Conservation (phyloP, 208 protist species). For the Acanthamoeba culbertsoni region DNA sequence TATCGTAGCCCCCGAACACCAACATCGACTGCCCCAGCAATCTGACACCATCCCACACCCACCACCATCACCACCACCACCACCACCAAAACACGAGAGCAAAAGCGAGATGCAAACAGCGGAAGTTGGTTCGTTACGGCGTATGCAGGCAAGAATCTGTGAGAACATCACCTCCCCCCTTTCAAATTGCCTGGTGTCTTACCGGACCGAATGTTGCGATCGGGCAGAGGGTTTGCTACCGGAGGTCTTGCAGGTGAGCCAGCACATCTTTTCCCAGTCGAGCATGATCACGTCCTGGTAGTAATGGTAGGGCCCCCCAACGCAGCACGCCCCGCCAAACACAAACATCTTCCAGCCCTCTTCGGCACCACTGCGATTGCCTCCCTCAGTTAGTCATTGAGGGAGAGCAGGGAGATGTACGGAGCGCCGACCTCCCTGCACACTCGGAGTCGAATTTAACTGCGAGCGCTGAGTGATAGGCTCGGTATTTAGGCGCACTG, state of each 20-base stretch:
- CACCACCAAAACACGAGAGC: too few species aligned
- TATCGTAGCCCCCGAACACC: background rate
- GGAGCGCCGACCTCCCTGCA: too few species aligned
- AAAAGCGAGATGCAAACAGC: too few species aligned
- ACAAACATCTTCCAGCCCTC: background rate
- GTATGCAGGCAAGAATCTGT: too few species aligned
- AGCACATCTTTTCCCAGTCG: background rate
- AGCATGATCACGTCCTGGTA: constrained; percentile 17
- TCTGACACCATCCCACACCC: too few species aligned
- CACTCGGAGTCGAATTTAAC: background rate
- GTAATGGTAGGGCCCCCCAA: background rate
- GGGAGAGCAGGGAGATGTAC: background rate
- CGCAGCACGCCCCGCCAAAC: background rate
- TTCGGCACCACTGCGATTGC: background rate
- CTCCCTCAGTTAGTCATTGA: too few species aligned
- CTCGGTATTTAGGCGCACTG: background rate
- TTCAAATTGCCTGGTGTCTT: too few species aligned
- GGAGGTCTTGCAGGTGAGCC: background rate
- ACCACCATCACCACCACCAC: too few species aligned
- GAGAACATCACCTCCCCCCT: too few species aligned
- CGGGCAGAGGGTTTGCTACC: background rate
- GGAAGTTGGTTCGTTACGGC: too few species aligned
- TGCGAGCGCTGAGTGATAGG: background rate
- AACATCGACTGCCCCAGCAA: background rate
- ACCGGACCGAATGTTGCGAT: background rate